phyloP scores from a whole-genome alignment of 2,329 filamentous ascomycete species.

The Sodiomyces alkalinus region DNA sequence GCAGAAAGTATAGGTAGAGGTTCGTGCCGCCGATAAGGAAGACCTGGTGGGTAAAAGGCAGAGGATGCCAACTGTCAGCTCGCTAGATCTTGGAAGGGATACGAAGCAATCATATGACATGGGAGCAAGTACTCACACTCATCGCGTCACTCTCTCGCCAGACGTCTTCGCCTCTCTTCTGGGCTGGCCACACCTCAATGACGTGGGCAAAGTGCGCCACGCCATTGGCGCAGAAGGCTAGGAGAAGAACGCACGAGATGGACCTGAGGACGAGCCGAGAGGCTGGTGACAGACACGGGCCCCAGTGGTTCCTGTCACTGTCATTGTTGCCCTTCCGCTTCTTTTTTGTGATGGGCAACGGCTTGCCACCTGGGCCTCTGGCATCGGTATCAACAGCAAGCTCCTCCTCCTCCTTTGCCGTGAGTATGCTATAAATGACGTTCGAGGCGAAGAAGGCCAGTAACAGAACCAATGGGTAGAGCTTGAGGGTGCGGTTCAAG shows the following conservation, averaged over 20 bases:
- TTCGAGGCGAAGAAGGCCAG: slow-evolving; percentile 33
- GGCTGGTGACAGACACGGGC: slow-evolving; percentile 28
- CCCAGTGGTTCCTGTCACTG: slow-evolving; percentile 19
- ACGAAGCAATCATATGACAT: no score
- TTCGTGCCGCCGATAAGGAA: slow-evolving; percentile 77
- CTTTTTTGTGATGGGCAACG: slow-evolving; percentile 55
- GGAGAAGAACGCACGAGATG: slow-evolving; percentile 52
- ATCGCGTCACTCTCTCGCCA: slow-evolving; percentile 76
- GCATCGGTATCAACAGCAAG: slow-evolving; percentile 29
- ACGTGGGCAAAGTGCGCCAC: slow-evolving; percentile 24
- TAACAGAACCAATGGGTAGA: slow-evolving; percentile 37
- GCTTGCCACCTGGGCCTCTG: slow-evolving; percentile 77
- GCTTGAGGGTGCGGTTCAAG: slow-evolving; percentile 30
- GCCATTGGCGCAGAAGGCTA: slow-evolving; percentile 64
- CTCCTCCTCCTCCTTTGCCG: slow-evolving; percentile 29
- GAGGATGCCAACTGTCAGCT: no score
- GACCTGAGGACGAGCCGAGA: slow-evolving; percentile 62
- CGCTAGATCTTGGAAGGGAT: no score
- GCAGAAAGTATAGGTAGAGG: slow-evolving; percentile 71
- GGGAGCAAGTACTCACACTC: slow-evolving; percentile 40
- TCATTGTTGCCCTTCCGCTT: slow-evolving; percentile 23
- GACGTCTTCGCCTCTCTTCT: slow-evolving; percentile 21
- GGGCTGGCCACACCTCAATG: slow-evolving; percentile 2
- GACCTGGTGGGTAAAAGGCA: no score
- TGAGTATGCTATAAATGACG: slow-evolving; percentile 36